Base-by-base conservation (phyloP, 176 grass and related monocot genomes). In the Calamus simplicifolius region DNA sequence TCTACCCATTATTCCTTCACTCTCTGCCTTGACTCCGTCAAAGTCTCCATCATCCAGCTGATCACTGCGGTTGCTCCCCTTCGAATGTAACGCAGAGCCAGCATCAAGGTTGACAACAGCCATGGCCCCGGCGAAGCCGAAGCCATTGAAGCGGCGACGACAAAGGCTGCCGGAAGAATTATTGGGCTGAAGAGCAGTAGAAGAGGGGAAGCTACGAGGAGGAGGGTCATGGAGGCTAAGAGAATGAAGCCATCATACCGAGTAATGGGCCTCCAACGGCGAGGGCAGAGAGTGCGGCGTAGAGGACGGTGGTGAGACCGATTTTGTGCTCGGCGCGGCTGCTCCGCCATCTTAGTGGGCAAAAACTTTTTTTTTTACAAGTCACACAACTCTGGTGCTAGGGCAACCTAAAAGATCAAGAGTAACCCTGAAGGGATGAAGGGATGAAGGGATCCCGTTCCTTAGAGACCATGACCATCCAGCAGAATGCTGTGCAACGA, bases 161-260 rank as follows among this genome's bases (percentile, higher is more conserved):
- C 25, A 25, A 52, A 66, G 63, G 23, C 63, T 0, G 23, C 23
- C 4, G 25, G 14, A 18, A 52, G 63, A 10, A 66, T 48, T 48
- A 65, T 16, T 14, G 62, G 62, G 62, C 62, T 52, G 19, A 65
- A 65, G 43, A 65, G 25, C 14, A 65, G 21, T 18, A 52, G 49
- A 23, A 65, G 5, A 8, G 62, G 62, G 48, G 62, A 16, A 13
- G 63, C 25, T n/a, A n/a, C n/a, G n/a, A n/a, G n/a, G n/a, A n/a
- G n/a, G n/a, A n/a, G n/a, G n/a, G n/a, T n/a, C n/a, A 26, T 15
- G 6, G 63, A 66, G 19, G 25, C 13, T 29, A 66, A 29, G 49
- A 66, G 49, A 49, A 16, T 29, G 50, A 18, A 53, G 19, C 63
- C 49, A 52, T 66, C 16, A 52, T 26, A 13, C 50, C 50, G 2